These are phyloP conservation scores for Rhizopogon sp. DNA, from an alignment of 768 basidiomycete genomes.

Conservation along the genomic window DNA sequence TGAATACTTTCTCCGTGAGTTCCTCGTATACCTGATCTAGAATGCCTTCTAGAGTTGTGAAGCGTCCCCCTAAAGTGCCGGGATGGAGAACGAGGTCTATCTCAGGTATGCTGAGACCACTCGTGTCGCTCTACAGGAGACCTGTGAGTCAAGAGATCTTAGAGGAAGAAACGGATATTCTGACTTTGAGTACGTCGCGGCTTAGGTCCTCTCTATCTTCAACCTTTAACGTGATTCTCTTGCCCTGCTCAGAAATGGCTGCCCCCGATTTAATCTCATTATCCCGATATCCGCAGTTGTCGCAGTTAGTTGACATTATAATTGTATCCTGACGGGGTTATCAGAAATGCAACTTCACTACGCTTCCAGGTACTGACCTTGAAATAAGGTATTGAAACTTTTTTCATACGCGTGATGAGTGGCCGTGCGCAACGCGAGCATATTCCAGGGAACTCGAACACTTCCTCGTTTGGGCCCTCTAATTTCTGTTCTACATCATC, in stretches of 20 bases:
- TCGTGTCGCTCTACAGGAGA: conserved; percentile 78
- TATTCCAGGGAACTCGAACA: conserved; percentile 80
- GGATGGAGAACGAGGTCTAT: conserved; percentile 89
- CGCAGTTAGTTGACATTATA: conserved; percentile 98
- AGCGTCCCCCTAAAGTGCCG: conserved; percentile 94
- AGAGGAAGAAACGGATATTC: conserved; percentile 6
- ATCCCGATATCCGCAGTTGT: conserved; percentile 91
- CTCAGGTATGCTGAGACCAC: conserved; percentile 86
- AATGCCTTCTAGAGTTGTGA: conserved; percentile 96
- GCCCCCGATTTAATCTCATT: conserved; percentile 96
- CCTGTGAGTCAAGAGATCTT: background rate
- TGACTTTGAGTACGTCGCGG: conserved; percentile 90
- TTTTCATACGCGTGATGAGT: conserved; percentile 91
- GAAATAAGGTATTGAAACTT: conserved; percentile 95
- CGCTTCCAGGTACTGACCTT: conserved; percentile 46
- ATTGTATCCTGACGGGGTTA: conserved; percentile 66
- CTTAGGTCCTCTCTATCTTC: conserved; percentile 90
- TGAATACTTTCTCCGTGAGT: conserved; percentile 81
- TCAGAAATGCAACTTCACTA: background rate
- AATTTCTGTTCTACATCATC: conserved; percentile 19
- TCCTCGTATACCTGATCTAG: conserved; percentile 94
- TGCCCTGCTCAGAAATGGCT: conserved; percentile 85
- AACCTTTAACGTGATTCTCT: conserved; percentile 82
- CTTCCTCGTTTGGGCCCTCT: conserved; percentile 66
- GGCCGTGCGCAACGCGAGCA: conserved; percentile 87